These are phyloP conservation scores for Magnaporthales sp. DNA, from an alignment of 2,329 filamentous ascomycete genomes.

Conservation along the genomic window DNA sequence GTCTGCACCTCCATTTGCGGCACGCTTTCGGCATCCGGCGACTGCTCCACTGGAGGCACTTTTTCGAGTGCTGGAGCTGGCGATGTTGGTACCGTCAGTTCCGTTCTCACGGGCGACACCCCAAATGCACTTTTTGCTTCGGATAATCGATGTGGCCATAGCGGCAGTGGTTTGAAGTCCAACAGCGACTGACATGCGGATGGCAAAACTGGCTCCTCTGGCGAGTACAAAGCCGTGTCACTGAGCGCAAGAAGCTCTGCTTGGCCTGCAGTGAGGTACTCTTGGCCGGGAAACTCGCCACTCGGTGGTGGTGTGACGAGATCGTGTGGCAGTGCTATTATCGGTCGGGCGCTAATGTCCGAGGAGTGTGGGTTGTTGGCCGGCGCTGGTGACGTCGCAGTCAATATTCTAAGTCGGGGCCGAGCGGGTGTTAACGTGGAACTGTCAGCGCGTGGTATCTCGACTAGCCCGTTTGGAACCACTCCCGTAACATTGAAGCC, in stretches of 20 bases:
- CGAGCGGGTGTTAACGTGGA: not conserved
- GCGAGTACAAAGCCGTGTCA: not conserved
- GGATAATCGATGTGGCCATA: not conserved
- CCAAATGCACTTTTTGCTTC: too few species aligned
- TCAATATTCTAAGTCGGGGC: conserved; percentile 4
- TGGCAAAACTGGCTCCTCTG: conserved; percentile 1
- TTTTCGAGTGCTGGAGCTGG: not conserved
- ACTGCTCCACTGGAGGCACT: not conserved
- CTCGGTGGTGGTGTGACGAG: conserved; percentile 2
- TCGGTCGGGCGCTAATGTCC: not conserved
- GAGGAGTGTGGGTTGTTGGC: not conserved
- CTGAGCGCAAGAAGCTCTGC: not conserved
- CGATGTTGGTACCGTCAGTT: not conserved
- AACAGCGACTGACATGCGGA: not conserved
- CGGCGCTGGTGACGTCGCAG: not conserved
- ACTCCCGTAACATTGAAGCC: not conserved
- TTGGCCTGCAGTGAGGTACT: not conserved
- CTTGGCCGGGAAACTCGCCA: not conserved
- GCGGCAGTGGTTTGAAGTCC: not conserved
- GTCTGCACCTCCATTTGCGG: not conserved
- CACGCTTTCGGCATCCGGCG: not conserved
- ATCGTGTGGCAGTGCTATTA: not conserved
- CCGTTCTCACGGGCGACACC: not conserved
- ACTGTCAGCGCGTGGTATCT: not conserved
- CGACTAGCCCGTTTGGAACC: not conserved